Conservation (phyloP, 139 green algal species). For the Chlorella sp. region DNA sequence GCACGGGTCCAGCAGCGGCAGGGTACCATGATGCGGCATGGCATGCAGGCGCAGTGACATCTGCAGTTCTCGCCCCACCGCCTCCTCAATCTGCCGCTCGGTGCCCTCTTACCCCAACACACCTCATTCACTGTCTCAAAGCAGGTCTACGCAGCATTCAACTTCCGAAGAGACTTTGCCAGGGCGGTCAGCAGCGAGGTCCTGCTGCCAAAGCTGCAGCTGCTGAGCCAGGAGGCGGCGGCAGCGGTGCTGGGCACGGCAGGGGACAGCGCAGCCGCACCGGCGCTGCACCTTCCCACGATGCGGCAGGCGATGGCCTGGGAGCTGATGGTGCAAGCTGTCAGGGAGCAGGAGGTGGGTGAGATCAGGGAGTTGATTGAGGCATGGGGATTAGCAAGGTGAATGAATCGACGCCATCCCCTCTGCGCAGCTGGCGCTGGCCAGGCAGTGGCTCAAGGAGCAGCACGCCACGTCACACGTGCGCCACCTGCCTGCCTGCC, state of each 20-base stretch:
- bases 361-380: not conserved
- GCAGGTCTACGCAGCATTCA: slow-evolving; percentile 50
- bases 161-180: slow-evolving; percentile 43
- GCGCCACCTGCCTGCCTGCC: not conserved
- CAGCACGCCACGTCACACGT: no score
- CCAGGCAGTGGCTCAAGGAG: no score
- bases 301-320: slow-evolving; percentile 54
- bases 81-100: not conserved
- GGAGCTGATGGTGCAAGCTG: slow-evolving; percentile 44
- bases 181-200: slow-evolving; percentile 17
- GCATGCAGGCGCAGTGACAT: not conserved
- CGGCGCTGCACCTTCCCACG: slow-evolving; percentile 28
- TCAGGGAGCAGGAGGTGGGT: slow-evolving; percentile 31
- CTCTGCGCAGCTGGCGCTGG: not conserved
- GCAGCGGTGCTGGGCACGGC: not conserved
- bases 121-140: no score
- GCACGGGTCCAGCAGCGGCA: no score
- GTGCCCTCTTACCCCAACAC: no score
- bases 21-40: not conserved
- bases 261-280: not conserved
- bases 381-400: not conserved
- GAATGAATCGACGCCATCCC: not conserved
- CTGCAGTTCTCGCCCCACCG: not conserved
- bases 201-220: slow-evolving; percentile 2
- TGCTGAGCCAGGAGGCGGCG: not conserved